Evolutionary conservation across 331 rosid species (phyloP), one percentile per base, ranked within the genome.

Genomic region (Quercus phellos): DNA sequence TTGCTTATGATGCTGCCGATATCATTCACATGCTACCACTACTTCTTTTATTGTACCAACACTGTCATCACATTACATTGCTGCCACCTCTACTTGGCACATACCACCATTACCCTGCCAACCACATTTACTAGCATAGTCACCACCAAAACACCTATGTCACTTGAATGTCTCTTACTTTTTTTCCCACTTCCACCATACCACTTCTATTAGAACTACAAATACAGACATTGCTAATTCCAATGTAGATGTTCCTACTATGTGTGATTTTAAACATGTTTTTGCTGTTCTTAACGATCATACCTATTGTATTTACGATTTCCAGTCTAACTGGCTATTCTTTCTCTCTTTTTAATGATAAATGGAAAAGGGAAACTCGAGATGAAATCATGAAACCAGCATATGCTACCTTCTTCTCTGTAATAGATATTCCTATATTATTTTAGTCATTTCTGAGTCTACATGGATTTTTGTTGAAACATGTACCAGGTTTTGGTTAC

Each of bases 401-500:
- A 35, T 60, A 34, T 60, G 38, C 32, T 35, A 50, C 68, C 27
- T 18, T 54, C 59, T 53, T 72, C 51, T 73, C 13, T 43, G 74
- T 82, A 74, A 29, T 80, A 51, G 66, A 42, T 29, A 72, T 21
- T 75, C 75, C 66, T 54, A 26, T 55, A 46, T 24, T 51, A 53
- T 24, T 43, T 77, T 59, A 78, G 21, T 75, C 77, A 76, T 12
- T 68, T 74, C 26, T 60, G 68, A 82, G 27, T 76, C 66, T 73
- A 60, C 81, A 43, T 79, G 67, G 59, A 70, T 58, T 73, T 9
- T 68, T 83, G 78, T 78, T 78, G 77, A 84, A 78, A 43, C 19
- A 8, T 73, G 35, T 80, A 54, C 73, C 87, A 95, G 99, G 91
- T 95, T 76, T 74, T 95, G 85, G 85, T 95, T 69, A 77, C 81